Evolutionary conservation across 257 asterid genomes (phyloP).

Genomic region (Nicotiana benthamiana): DNA sequence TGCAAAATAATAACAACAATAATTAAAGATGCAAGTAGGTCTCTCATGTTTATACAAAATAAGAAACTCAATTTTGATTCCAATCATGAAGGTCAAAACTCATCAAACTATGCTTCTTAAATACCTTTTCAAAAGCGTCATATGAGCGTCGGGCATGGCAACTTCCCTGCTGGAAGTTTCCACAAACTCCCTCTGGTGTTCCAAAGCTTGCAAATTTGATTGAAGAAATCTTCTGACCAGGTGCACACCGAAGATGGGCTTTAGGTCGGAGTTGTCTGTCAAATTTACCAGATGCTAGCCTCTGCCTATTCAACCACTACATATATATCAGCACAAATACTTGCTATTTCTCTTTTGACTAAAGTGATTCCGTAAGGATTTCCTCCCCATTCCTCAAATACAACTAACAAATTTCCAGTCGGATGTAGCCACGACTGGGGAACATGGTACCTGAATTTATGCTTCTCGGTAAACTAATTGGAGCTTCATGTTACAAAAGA

Average conservation of each 20-base stretch:
- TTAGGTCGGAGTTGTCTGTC: constrained; percentile 66
- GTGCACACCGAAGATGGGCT: constrained; percentile 69
- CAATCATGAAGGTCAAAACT: neutral
- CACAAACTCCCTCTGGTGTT: constrained; percentile 75
- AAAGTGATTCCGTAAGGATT: constrained; percentile 59
- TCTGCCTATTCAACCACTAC: constrained; percentile 75
- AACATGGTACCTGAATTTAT: constrained; percentile 64
- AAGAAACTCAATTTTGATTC: neutral
- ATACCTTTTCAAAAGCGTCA: constrained; percentile 73
- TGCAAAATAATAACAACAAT: constrained; percentile 21
- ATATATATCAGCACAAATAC: constrained; percentile 65
- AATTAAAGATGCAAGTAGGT: neutral
- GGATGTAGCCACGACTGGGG: constrained; percentile 91
- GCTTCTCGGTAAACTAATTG: neutral
- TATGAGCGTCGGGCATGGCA: constrained; percentile 77
- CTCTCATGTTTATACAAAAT: neutral
- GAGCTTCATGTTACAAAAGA: neutral
- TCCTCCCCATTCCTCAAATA: constrained; percentile 97
- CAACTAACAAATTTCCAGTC: constrained; percentile 64
- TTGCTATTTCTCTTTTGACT: constrained; percentile 58
- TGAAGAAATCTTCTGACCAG: constrained; percentile 65
- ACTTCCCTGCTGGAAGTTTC: constrained; percentile 59
- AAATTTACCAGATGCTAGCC: constrained; percentile 65
- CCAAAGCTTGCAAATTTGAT: constrained; percentile 95
- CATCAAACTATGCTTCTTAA: neutral